Evolutionary conservation across 306 rosid genomes (phyloP), one percentile per base, ranked within the genome.

Genomic region (Medicago arabica): DNA sequence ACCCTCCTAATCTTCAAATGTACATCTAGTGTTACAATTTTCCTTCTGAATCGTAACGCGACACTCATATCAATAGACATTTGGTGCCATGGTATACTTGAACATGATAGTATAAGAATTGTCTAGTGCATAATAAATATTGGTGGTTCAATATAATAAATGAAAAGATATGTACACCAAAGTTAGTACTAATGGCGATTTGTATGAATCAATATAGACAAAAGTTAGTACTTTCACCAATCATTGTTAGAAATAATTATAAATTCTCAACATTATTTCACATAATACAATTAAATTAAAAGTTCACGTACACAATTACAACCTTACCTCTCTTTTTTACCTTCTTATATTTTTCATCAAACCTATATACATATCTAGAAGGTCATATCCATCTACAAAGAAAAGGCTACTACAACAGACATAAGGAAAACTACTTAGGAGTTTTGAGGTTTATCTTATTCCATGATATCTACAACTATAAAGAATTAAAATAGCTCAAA

Each of bases 321-420:
- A 59, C 46, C 51, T 54, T 14, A 60, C 28, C 25, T 17, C 12
- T 10, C 10, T 53, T 75, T 73, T 67, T 23, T 47, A 25, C 18
- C 66, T 58, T 54, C 53, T 44, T 23, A 9, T 50, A 75, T 89
- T 90, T 88, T 89, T 89, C 76, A 77, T 21, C 72, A 68, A 80
- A 82, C 94, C 83, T 92, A 90, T 94, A 36, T 90, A 94, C 97
- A 94, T 55, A 57, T n/a, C 74, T 72, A 67, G 75, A 50, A 44
- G 84, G 70, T 81, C 60, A 71, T 63, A 64, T 72, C 75, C 81
- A 25, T 69, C 80, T 81, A 86, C 77, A 78, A 61, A 78, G 51
- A 77, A 61, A 76, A 78, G 78, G 75, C 43, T 72, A 88, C 71
- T 78, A 84, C 85, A 85, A 19, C 62, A 65, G 36, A 82, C 57